These are phyloP conservation scores for Entophlyctis helioformis DNA, from an alignment of 192 early-diverging fungal species.

Conservation along the genomic window DNA sequence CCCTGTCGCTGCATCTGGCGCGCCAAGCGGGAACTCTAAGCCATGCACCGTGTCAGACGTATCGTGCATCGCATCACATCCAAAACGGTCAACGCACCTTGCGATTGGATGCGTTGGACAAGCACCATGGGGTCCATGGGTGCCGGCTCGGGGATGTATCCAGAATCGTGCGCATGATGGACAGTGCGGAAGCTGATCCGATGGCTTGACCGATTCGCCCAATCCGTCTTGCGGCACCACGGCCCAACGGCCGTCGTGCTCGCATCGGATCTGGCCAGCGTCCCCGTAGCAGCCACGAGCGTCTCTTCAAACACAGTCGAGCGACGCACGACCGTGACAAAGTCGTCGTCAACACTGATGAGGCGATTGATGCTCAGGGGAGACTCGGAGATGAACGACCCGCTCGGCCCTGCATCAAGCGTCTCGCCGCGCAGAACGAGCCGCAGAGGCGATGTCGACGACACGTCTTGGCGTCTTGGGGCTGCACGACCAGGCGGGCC, in stretches of 20 bases:
- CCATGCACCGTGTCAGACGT: not conserved
- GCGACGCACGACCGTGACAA: no score
- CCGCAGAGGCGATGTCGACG: not conserved
- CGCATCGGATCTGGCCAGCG: no score
- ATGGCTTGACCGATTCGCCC: no score
- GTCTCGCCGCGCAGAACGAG: not conserved
- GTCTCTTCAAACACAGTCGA: no score
- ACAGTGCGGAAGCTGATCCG: not conserved
- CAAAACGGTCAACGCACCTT: not conserved
- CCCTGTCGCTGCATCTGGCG: conserved; percentile 2
- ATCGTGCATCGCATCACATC: not conserved
- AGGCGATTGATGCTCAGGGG: not conserved
- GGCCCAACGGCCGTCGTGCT: no score
- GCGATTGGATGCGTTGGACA: not conserved
- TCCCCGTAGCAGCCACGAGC: no score
- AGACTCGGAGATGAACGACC: not conserved
- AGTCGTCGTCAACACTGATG: conserved; percentile 1
- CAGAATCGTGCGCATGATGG: not conserved
- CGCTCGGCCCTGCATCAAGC: no score
- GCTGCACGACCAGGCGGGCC: conserved; percentile 1
- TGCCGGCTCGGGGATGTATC: not conserved
- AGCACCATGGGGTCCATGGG: not conserved
- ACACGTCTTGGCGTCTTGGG: not conserved
- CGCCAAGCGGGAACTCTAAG: conserved; percentile 1
- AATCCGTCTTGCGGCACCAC: no score